Conservation (phyloP, 2,329 filamentous ascomycete species). For the Aspergillus terreus region DNA sequence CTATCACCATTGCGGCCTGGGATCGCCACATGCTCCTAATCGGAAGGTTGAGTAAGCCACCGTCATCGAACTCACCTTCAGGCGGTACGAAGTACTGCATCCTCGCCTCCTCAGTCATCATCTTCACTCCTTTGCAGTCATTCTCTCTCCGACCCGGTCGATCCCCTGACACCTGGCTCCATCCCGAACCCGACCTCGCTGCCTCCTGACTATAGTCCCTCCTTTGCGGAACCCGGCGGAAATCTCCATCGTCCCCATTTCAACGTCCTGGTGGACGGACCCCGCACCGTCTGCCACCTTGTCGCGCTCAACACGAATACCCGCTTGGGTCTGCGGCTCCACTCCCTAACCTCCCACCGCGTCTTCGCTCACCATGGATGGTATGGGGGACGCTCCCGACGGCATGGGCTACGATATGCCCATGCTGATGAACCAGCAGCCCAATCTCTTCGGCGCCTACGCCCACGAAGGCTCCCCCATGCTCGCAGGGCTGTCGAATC, state of each 20-base stretch:
- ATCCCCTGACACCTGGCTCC: neutral
- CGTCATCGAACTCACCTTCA: neutral
- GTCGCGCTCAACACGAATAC: constrained; percentile 10
- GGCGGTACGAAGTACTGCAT: neutral
- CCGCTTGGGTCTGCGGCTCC: constrained; percentile 16
- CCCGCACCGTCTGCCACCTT: constrained; percentile 15
- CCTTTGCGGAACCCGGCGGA: constrained; percentile 1
- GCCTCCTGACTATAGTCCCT: neutral
- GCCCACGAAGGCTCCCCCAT: constrained; percentile 58
- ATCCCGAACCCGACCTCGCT: neutral
- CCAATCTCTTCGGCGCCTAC: constrained; percentile 67
- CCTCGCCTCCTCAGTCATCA: neutral
- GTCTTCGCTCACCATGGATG: constrained; percentile 26
- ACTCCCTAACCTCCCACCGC: constrained; percentile 9
- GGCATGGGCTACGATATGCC: constrained; percentile 42
- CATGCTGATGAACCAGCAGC: constrained; percentile 60
- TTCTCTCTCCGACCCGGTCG: neutral
- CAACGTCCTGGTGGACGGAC: constrained; percentile 14
- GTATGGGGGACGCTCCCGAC: constrained; percentile 35
- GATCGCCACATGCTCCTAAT: constrained; percentile 12
- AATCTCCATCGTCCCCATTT: constrained; percentile 6
- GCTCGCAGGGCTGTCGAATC: constrained; percentile 45
- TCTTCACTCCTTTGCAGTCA: neutral
- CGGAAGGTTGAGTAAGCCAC: constrained; percentile 11
- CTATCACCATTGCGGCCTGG: neutral